Evolutionary conservation across 768 basidiomycete genomes (phyloP).

Genomic region (Amanita subjunquillea): DNA sequence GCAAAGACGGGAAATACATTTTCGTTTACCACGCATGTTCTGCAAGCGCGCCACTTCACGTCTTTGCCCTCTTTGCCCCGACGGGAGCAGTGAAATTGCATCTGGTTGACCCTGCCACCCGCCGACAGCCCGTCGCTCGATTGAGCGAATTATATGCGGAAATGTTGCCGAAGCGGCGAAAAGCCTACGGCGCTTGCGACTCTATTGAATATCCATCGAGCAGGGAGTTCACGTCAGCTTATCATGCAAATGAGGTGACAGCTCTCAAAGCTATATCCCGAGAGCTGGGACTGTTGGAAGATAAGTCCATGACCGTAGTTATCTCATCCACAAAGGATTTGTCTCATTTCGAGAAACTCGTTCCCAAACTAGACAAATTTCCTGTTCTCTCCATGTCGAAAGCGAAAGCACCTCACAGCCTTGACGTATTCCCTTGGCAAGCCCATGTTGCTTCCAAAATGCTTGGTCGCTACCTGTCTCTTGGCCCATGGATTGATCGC

Average conservation of each 20-base stretch:
- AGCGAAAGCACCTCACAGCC: slow-evolving; percentile 59
- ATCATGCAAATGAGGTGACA: slow-evolving; percentile 68
- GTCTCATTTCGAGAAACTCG: slow-evolving; percentile 65
- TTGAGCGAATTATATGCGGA: slow-evolving; percentile 69
- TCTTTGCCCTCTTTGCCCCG: slow-evolving; percentile 83
- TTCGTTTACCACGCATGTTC: slow-evolving; percentile 85
- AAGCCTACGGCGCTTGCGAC: slow-evolving; percentile 25
- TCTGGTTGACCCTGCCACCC: slow-evolving; percentile 84
- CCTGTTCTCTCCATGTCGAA: slow-evolving; percentile 85
- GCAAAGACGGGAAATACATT: slow-evolving; percentile 61
- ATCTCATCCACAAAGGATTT: slow-evolving; percentile 83
- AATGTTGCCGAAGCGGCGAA: slow-evolving; percentile 40
- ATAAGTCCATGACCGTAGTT: slow-evolving; percentile 64
- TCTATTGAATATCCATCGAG: slow-evolving; percentile 57
- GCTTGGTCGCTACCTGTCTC: slow-evolving; percentile 69
- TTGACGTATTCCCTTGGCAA: slow-evolving; percentile 88
- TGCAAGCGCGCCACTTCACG: slow-evolving; percentile 63
- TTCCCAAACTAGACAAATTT: slow-evolving; percentile 70
- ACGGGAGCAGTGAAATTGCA: slow-evolving; percentile 64
- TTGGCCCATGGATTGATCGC: slow-evolving; percentile 74
- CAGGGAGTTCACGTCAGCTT: slow-evolving; percentile 54
- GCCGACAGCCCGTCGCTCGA: slow-evolving; percentile 70
- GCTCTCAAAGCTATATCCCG: slow-evolving; percentile 84
- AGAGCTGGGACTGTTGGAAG: slow-evolving; percentile 70
- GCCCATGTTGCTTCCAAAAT: slow-evolving; percentile 72